A percentile compares a stretch with the other conserved stretches of the same genome.
Evolutionary conservation across 2,329 filamentous ascomycete genomes (phyloP).

Genomic region (Phaeophleospora eucalypticola): DNA sequence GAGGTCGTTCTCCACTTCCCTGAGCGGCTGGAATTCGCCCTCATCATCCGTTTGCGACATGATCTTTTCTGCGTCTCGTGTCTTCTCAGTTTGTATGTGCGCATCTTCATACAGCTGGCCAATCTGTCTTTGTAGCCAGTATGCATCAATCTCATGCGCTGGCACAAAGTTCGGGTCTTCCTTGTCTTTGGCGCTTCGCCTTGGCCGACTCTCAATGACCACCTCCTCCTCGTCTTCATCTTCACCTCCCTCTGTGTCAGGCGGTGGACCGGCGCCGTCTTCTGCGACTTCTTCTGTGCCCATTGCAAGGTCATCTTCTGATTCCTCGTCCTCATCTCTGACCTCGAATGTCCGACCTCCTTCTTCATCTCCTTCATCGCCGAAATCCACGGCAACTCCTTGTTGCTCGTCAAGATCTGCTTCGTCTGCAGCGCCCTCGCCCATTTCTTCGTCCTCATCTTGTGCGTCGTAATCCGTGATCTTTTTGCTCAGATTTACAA

Average conservation of each 20-base stretch:
- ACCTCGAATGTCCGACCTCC: conserved; percentile 80
- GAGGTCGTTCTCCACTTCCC: conserved; percentile 95
- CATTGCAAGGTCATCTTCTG: conserved; percentile 61
- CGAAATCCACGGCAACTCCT: conserved; percentile 95
- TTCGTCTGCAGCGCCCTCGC: conserved; percentile 60
- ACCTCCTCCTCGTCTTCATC: conserved; percentile 72
- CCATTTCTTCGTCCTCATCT: conserved; percentile 88
- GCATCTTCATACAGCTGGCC: conserved; percentile 84
- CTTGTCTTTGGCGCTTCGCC: conserved; percentile 49
- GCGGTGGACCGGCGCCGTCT: conserved; percentile 44
- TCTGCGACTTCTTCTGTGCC: conserved; percentile 33
- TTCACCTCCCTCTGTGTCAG: conserved; percentile 46
- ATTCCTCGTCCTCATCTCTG: conserved; percentile 72
- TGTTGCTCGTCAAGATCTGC: conserved; percentile 87
- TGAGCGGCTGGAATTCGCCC: conserved; percentile 76
- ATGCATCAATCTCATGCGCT: conserved; percentile 90
- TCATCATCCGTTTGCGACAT: conserved; percentile 68
- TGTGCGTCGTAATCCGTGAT: conserved; percentile 98
- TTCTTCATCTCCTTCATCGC: conserved; percentile 75
- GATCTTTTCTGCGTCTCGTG: conserved; percentile 75
- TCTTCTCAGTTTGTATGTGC: conserved; percentile 90
- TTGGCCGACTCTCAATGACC: conserved; percentile 69
- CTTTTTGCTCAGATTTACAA: conserved; percentile 95
- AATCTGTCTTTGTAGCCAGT: conserved; percentile 93
- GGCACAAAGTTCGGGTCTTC: conserved; percentile 56